Percentiles rank a stretch among this genome's conserved stretches.
These are phyloP conservation scores for Metarhizium guizhouense DNA, from an alignment of 2,329 filamentous ascomycete species.

Conservation along the genomic window DNA sequence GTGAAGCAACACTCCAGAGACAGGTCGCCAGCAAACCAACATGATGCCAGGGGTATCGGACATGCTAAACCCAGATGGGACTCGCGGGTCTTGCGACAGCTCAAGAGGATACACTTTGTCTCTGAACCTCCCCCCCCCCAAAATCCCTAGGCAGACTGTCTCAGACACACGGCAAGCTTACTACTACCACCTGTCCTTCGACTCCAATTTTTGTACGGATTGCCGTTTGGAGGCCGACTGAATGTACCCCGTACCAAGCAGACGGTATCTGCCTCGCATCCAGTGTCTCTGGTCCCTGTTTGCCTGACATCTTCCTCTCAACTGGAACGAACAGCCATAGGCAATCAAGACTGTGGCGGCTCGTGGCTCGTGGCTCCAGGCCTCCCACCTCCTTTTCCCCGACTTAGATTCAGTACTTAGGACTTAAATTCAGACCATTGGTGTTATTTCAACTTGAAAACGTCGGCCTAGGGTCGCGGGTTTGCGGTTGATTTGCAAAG, in stretches of 20 bases:
- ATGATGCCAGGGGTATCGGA: conserved; percentile 11
- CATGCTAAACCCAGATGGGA: conserved; percentile 7
- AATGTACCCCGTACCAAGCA: not conserved
- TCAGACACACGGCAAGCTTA: not conserved
- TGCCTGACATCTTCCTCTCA: not conserved
- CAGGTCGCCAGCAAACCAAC: not conserved
- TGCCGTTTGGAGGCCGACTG: too few species aligned
- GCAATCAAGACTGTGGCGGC: not conserved
- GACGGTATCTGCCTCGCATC: too few species aligned
- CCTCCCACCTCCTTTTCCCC: too few species aligned
- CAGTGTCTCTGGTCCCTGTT: not conserved
- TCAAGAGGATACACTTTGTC: too few species aligned
- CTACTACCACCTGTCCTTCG: not conserved
- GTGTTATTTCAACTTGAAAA: conserved; percentile 4
- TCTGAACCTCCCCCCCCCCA: not conserved
- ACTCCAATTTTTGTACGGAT: too few species aligned
- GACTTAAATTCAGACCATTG: not conserved
- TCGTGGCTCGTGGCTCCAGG: not conserved
- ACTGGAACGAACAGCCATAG: not conserved
- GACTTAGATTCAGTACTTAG: too few species aligned
- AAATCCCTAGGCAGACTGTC: not conserved
- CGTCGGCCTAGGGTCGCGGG: not conserved
- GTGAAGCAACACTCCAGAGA: not conserved
- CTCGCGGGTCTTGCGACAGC: not conserved
- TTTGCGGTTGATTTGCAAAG: too few species aligned